Evolutionary conservation across 352 stramenopile species (phyloP).

Genomic region (Pythium oligandrum): DNA sequence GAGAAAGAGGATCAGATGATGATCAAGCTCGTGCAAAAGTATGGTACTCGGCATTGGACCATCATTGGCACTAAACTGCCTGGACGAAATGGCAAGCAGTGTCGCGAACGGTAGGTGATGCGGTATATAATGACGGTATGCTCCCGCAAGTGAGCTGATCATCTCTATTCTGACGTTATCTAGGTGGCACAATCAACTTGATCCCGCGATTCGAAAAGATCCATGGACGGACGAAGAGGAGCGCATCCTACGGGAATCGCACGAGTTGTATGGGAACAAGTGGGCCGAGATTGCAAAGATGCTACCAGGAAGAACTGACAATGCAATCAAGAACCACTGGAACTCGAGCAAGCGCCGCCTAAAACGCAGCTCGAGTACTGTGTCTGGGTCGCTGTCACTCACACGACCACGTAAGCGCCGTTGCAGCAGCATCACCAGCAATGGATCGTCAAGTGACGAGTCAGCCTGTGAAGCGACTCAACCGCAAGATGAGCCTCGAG

Average conservation of each 20-base stretch:
- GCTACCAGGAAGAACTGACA: slow-evolving; percentile 84
- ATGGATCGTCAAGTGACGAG: slow-evolving; percentile 12
- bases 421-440: slow-evolving; percentile 14
- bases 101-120: slow-evolving; percentile 79
- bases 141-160: too few relatives aligned
- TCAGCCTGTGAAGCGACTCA: too few relatives aligned
- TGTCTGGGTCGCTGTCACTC: background rate
- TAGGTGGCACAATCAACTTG: slow-evolving; percentile 94
- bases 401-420: slow-evolving; percentile 8
- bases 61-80: slow-evolving; percentile 96
- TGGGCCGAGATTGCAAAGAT: slow-evolving; percentile 90
- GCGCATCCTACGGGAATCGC: slow-evolving; percentile 54
- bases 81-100: slow-evolving; percentile 93
- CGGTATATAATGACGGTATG: background rate
- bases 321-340: slow-evolving; percentile 93
- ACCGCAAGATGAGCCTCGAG: too few relatives aligned
- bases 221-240: slow-evolving; percentile 91
- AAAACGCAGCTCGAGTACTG: slow-evolving; percentile 33
- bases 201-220: slow-evolving; percentile 91
- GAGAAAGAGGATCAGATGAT: slow-evolving; percentile 89
- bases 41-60: slow-evolving; percentile 95
- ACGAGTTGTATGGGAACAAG: slow-evolving; percentile 86
- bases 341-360: slow-evolving; percentile 82
- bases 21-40: slow-evolving; percentile 84
- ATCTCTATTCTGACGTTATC: slow-evolving; percentile 4